Conservation (phyloP, 73 alveolate species). For the Diophrys sp. region DNA sequence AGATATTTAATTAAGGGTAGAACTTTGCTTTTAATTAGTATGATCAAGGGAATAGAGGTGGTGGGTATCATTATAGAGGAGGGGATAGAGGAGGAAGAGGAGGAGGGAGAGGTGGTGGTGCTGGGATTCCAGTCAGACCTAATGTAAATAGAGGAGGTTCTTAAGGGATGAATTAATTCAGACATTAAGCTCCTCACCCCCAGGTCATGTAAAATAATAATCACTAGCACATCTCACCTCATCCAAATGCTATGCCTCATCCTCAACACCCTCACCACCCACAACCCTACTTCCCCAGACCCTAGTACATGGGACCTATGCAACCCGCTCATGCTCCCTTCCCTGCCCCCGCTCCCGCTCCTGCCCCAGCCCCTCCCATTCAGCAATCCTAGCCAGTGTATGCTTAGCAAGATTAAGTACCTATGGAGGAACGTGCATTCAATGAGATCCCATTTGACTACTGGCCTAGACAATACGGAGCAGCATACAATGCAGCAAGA, state of each 20-base stretch:
- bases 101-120: background rate
- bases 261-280: too few relatives aligned
- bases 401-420: too few relatives aligned
- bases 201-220: background rate
- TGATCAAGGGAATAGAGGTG: background rate
- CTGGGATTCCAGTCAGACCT: background rate
- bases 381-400: background rate
- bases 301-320: background rate
- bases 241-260: background rate
- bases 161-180: too few relatives aligned
- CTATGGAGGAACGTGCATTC: too few relatives aligned
- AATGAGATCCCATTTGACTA: too few relatives aligned
- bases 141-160: background rate
- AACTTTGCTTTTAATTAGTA: background rate
- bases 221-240: too few relatives aligned
- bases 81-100: background rate
- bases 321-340: background rate
- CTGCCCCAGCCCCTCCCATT: background rate
- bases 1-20: background rate
- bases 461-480: too few relatives aligned
- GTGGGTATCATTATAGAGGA: background rate
- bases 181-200: background rate
- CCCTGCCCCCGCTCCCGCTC: background rate
- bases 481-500: too few relatives aligned
- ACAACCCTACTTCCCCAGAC: too few relatives aligned